Evolutionary conservation across 371 early-diverging fungal genomes (phyloP).

Genomic region (Syncephalastrum sp.): DNA sequence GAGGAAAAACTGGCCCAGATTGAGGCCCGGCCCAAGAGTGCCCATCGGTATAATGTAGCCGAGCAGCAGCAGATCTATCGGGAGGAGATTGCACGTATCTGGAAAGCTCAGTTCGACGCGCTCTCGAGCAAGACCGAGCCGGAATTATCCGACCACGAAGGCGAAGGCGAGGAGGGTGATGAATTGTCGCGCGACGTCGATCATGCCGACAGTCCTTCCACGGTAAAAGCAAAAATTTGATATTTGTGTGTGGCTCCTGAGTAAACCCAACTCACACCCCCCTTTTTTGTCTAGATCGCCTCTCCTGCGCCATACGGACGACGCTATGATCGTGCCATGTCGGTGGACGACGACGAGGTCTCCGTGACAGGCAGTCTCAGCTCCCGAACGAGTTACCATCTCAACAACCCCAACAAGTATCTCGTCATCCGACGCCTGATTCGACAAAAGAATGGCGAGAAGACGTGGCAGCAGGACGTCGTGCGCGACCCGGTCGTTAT

Average conservation of each 20-base stretch:
- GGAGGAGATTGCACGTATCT: conserved; percentile 92
- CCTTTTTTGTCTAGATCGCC: background rate
- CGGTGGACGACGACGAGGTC: conserved; percentile 57
- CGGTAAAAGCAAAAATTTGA: conserved; percentile 17
- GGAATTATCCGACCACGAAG: conserved; percentile 51
- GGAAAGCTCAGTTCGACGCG: conserved; percentile 86
- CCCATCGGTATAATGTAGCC: conserved; percentile 89
- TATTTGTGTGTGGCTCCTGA: background rate
- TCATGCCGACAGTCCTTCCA: conserved; percentile 33
- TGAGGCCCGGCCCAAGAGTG: conserved; percentile 80
- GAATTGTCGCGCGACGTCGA: conserved; percentile 32
- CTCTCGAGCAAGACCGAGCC: conserved; percentile 61
- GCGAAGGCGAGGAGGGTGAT: conserved; percentile 43
- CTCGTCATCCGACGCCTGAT: conserved; percentile 66
- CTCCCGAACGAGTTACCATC: conserved; percentile 56
- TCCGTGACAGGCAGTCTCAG: conserved; percentile 60
- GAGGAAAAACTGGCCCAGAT: conserved; percentile 83
- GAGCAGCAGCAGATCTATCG: conserved; percentile 95
- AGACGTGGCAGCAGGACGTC: conserved; percentile 75
- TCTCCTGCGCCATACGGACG: conserved; percentile 33
- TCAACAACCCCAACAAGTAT: conserved; percentile 58
- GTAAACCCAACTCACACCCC: too few relatives aligned
- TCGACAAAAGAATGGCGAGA: conserved; percentile 64
- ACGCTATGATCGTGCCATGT: conserved; percentile 38
- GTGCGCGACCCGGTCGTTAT: conserved; percentile 84